A percentile compares a stretch with the other conserved stretches of the same genome.
Evolutionary conservation across 495 filamentous ascomycete species (phyloP).

Genomic region (Umbilicaria muhlenbergii): DNA sequence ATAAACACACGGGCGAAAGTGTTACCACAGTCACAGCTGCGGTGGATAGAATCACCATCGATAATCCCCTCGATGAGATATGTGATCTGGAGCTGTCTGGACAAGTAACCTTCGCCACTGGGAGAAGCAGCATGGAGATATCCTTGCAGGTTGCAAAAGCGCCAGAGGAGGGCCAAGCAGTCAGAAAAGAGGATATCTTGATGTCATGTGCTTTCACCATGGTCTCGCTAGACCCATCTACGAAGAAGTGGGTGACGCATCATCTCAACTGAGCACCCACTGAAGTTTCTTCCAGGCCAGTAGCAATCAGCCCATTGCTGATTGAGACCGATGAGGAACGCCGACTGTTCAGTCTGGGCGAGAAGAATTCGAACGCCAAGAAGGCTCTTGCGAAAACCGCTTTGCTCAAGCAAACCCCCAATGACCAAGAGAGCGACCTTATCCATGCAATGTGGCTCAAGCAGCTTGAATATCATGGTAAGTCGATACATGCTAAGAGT

Average conservation of each 20-base stretch:
- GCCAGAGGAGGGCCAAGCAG: constrained; percentile 34
- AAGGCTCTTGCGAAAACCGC: constrained; percentile 47
- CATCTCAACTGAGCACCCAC: not conserved
- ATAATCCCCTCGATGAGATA: constrained; percentile 56
- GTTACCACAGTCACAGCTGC: constrained; percentile 73
- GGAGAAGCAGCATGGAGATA: constrained; percentile 67
- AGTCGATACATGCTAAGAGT: not conserved
- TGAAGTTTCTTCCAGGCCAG: constrained; percentile 23
- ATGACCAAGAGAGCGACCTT: constrained; percentile 60
- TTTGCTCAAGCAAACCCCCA: constrained; percentile 55
- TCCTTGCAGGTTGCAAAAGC: constrained; percentile 59
- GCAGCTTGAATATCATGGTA: constrained; percentile 49
- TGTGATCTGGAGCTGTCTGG: constrained; percentile 71
- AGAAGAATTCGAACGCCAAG: constrained; percentile 60
- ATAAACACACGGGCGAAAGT: constrained; percentile 64
- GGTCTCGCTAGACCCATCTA: constrained; percentile 60
- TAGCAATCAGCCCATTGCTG: constrained; percentile 39
- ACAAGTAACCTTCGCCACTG: constrained; percentile 67
- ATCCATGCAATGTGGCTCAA: constrained; percentile 71
- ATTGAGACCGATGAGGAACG: constrained; percentile 59
- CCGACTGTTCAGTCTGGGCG: constrained; percentile 47
- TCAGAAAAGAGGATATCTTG: constrained; percentile 52
- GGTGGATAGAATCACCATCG: constrained; percentile 64
- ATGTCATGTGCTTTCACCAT: constrained; percentile 77
- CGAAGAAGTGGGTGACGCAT: constrained; percentile 41